Conservation (phyloP, 75 land plant genomes). For the Sequoiadendron giganteum region DNA sequence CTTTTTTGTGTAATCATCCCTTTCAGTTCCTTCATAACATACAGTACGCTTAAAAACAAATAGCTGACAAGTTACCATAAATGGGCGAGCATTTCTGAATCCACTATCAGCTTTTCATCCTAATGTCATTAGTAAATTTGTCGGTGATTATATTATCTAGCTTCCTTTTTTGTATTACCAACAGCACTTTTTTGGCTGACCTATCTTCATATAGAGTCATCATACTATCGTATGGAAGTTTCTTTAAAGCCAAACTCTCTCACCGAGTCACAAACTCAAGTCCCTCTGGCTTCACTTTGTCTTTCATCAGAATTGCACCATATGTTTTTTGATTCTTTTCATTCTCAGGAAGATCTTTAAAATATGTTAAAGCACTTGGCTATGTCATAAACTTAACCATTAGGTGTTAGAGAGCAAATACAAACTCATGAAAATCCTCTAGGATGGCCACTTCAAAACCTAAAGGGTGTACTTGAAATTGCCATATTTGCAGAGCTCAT, state of each 20-base stretch:
- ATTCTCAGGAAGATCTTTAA: background rate
- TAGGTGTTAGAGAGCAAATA: conserved; percentile 31
- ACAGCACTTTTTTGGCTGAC: background rate
- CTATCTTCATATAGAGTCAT: conserved; percentile 9
- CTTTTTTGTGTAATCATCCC: background rate
- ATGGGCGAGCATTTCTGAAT: background rate
- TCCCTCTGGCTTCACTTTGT: conserved; percentile 19
- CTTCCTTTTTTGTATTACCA: background rate
- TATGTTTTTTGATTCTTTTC: conserved; percentile 13
- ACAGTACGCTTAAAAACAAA: background rate
- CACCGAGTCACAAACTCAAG: conserved; percentile 18
- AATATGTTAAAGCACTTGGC: conserved; percentile 3
- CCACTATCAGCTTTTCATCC: background rate
- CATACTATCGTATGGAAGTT: conserved; percentile 25
- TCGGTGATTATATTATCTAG: background rate
- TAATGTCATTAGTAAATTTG: background rate
- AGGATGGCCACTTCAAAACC: conserved; percentile 49
- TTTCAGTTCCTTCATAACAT: background rate
- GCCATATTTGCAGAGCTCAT: background rate
- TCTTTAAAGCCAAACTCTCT: conserved; percentile 14
- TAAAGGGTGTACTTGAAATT: conserved; percentile 10
- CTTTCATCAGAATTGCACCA: conserved; percentile 28
- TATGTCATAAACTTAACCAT: conserved; percentile 30
- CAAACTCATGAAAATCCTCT: conserved; percentile 15
- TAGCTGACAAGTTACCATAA: background rate